Evolutionary conservation across 2,329 filamentous ascomycete species (phyloP).

Genomic region (Microcyclospora tardicrescens): DNA sequence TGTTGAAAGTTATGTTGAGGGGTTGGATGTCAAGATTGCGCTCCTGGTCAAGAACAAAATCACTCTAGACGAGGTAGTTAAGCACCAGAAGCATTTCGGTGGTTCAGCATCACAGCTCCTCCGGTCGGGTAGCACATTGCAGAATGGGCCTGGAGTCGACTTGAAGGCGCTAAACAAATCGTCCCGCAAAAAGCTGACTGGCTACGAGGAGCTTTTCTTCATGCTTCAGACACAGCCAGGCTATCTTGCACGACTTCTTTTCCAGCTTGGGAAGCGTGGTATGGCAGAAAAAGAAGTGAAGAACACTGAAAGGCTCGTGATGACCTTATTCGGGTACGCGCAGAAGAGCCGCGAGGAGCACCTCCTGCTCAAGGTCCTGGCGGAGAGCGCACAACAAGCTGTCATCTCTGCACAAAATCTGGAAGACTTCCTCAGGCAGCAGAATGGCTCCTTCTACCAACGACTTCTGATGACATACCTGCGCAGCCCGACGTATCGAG

Average conservation of each 20-base stretch:
- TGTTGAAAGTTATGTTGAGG: constrained; percentile 94
- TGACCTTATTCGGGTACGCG: constrained; percentile 93
- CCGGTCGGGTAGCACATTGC: constrained; percentile 15
- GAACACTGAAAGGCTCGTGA: constrained; percentile 81
- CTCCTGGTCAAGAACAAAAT: constrained; percentile 99
- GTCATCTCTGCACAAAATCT: constrained; percentile 59
- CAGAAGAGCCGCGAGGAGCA: constrained; percentile 96
- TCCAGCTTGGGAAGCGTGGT: constrained; percentile 66
- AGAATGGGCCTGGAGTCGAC: constrained; percentile 70
- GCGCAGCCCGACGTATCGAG: constrained; percentile 79
- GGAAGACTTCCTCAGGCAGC: constrained; percentile 64
- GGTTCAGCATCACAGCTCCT: constrained; percentile 36
- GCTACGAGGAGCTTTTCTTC: constrained; percentile 97
- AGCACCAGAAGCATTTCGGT: constrained; percentile 91
- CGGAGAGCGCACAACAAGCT: constrained; percentile 72
- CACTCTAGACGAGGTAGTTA: constrained; percentile 91
- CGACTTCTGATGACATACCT: constrained; percentile 79
- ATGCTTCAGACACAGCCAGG: constrained; percentile 91
- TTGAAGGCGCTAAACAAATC: constrained; percentile 96
- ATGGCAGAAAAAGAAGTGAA: constrained; percentile 86
- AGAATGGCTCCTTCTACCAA: constrained; percentile 81
- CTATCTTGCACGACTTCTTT: constrained; percentile 82
- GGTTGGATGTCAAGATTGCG: constrained; percentile 97
- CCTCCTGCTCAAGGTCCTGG: constrained; percentile 80
- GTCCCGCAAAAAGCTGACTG: constrained; percentile 86